Evolutionary conservation across 2,329 filamentous ascomycete genomes (phyloP).

Genomic region (Dactylellina parvicollis): DNA sequence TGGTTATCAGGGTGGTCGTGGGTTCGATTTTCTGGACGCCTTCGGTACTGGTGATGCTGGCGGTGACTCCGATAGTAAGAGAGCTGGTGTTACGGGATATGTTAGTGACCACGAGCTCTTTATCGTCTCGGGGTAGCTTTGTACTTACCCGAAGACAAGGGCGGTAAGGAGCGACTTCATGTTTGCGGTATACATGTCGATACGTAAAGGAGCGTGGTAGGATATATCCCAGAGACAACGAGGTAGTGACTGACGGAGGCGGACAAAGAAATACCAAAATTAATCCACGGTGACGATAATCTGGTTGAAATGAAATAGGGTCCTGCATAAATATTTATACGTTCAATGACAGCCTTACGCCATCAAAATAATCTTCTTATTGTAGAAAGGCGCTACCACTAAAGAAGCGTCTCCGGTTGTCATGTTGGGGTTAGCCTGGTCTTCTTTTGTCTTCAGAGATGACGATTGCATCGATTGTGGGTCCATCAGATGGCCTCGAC

Average conservation of each 20-base stretch:
- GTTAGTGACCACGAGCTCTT: constrained; percentile 1
- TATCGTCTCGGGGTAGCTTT: background rate
- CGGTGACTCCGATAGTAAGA: constrained; percentile 1
- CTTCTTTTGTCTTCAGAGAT: no score
- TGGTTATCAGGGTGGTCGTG: background rate
- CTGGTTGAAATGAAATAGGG: background rate
- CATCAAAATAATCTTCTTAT: constrained; percentile 1
- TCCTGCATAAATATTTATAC: background rate
- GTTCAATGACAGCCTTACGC: background rate
- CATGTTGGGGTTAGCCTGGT: background rate
- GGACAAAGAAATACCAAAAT: background rate
- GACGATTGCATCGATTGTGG: constrained; percentile 13
- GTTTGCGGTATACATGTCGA: constrained; percentile 7
- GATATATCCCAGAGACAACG: constrained; percentile 4
- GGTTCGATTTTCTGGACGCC: background rate
- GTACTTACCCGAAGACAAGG: constrained; percentile 28
- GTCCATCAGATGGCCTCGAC: background rate
- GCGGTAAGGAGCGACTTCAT: constrained; percentile 30
- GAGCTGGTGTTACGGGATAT: constrained; percentile 3
- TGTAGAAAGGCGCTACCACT: background rate
- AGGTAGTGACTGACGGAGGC: constrained; percentile 5
- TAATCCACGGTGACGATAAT: background rate
- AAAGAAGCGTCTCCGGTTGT: background rate
- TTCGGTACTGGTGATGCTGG: background rate
- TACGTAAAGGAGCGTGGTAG: constrained; percentile 14